These are phyloP conservation scores for Ceratobasidium sp. DNA, from an alignment of 1,284 basidiomycete species.

Conservation along the genomic window DNA sequence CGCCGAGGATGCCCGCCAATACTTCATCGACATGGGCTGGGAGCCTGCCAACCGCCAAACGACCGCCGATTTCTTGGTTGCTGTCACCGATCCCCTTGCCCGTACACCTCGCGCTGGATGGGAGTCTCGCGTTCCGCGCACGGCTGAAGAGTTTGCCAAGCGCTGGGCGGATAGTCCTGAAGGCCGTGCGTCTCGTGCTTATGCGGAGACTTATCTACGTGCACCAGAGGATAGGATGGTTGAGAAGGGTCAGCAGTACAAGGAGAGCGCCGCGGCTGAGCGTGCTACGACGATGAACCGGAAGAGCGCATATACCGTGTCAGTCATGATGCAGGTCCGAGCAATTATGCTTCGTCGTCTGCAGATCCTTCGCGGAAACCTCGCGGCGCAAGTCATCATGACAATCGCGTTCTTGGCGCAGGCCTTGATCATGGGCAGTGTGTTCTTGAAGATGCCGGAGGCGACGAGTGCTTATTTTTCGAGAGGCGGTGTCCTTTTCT, in stretches of 20 bases:
- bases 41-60: constrained; percentile 77
- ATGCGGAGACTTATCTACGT: constrained; percentile 62
- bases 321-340: constrained; percentile 66
- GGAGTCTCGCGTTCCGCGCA: constrained; percentile 64
- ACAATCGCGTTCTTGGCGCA: constrained; percentile 55
- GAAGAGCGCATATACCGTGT: constrained; percentile 63
- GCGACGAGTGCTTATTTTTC: constrained; percentile 78
- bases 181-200: constrained; percentile 58
- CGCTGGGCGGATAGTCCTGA: constrained; percentile 61
- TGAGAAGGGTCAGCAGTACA: constrained; percentile 54
- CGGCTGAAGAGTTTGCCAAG: constrained; percentile 69
- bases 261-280: constrained; percentile 63
- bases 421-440: constrained; percentile 78
- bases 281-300: constrained; percentile 55
- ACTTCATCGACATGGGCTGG: constrained; percentile 73
- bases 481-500: constrained; percentile 73
- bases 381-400: constrained; percentile 55
- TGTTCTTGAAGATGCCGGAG: constrained; percentile 73
- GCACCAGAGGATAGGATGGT: constrained; percentile 66
- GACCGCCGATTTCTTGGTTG: constrained; percentile 72
- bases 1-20: constrained; percentile 56
- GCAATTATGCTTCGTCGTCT: constrained; percentile 71
- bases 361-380: constrained; percentile 73
- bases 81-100: constrained; percentile 69
- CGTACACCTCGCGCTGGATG: constrained; percentile 64